Evolutionary conservation across 495 filamentous ascomycete genomes (phyloP), one percentile per base, ranked within the genome.

Genomic region (Entonaema liquescens): DNA sequence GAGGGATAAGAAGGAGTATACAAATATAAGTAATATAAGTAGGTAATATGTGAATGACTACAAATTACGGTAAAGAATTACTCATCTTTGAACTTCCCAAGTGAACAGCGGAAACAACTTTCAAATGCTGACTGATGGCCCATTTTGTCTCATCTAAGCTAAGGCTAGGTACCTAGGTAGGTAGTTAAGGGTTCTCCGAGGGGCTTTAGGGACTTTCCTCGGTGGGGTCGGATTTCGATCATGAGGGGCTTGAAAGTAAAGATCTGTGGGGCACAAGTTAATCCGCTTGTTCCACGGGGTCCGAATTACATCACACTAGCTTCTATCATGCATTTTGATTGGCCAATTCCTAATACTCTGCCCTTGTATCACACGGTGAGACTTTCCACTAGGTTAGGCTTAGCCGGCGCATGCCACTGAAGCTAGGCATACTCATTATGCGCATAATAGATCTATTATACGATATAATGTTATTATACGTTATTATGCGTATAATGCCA

Each of bases 81-180:
- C 68, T 71, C 68, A 71, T 66, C 56, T 28, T 11, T 1, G 29
- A 36, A 28, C 26, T 54, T 65, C n/a, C 5, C 40, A 40, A 31
- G 44, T 25, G 38, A 49, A 69, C 23, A 64, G 47, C 28, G 57
- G 44, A 56, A 55, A 31, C 23, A 61, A 65, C 62, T 70, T 70
- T 47, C 31, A 65, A 71, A 71, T 66, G 68, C 68, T 71, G 68
- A 71, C 68, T 71, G 68, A 70, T 70, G 25, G 54, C 38, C 36
- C 52, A n/a, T 12, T 36, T 35, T 33, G 15, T 17, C 28, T 29
- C 50, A 53, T 53, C 28, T 53, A 36, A 44, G 54, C 35, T 57
- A 57, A 56, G 28, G n/a, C 6, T 36, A 31, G n/a, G n/a, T n/a
- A 31, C 29, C 29, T 31, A 31, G 29, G 3, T 31, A 31, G 7